A percentile compares a stretch with the other conserved stretches of the same genome.
Evolutionary conservation across 139 green algal genomes (phyloP).

Genomic region (Chara braunii): DNA sequence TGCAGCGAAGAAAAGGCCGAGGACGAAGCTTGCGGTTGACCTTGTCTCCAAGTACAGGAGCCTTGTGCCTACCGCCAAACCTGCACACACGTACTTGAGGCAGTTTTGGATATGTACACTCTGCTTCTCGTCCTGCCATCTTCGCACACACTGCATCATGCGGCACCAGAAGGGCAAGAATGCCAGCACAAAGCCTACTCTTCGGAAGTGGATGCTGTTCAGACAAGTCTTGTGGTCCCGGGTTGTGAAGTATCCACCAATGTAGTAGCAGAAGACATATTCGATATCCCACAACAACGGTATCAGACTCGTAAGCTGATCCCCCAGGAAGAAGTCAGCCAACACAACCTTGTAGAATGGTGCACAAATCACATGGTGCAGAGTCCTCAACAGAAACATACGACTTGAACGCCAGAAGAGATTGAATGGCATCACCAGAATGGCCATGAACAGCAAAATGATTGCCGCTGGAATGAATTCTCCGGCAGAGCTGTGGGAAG

Average conservation of each 20-base stretch:
- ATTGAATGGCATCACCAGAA: slow-evolving; percentile 9
- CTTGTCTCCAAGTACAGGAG: neutral
- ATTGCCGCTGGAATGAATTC: neutral
- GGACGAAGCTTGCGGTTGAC: neutral
- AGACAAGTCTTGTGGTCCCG: neutral
- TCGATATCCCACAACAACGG: neutral
- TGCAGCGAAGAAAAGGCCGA: neutral
- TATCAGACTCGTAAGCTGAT: slow-evolving; percentile 21
- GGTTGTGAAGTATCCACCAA: neutral
- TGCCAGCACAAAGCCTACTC: neutral
- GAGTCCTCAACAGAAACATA: slow-evolving; percentile 5
- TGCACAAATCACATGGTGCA: neutral
- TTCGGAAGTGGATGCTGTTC: neutral
- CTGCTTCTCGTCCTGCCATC: slow-evolving; percentile 3
- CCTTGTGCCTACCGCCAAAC: neutral
- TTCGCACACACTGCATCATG: slow-evolving; percentile 7
- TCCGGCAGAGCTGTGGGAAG: neutral
- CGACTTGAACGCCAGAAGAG: slow-evolving; percentile 14
- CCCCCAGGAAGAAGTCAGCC: slow-evolving; percentile 14
- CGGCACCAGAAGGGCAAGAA: slow-evolving; percentile 14
- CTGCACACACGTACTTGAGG: slow-evolving; percentile 8
- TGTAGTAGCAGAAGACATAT: neutral
- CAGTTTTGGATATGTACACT: neutral
- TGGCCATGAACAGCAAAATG: slow-evolving; percentile 4
- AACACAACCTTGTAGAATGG: slow-evolving; percentile 15